Evolutionary conservation across 495 filamentous ascomycete genomes (phyloP).

Genomic region (Saxophila tyrrhenica): DNA sequence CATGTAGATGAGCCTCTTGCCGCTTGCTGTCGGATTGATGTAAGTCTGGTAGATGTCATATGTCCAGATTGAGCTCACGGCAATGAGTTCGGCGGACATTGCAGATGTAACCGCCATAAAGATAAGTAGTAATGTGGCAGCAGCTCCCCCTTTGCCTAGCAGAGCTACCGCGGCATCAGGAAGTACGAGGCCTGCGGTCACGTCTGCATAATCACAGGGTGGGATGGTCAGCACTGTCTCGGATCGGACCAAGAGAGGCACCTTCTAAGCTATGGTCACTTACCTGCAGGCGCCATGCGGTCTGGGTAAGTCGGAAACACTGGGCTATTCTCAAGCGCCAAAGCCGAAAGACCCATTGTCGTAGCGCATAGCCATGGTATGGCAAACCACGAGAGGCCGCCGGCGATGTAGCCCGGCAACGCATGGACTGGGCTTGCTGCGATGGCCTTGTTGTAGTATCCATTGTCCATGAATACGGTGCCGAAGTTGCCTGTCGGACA

Average conservation of each 20-base stretch:
- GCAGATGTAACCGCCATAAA: conserved; percentile 96
- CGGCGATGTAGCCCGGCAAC: conserved; percentile 85
- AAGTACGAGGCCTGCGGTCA: conserved; percentile 76
- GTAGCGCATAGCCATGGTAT: conserved; percentile 90
- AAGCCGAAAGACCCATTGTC: conserved; percentile 84
- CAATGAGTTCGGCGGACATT: conserved; percentile 80
- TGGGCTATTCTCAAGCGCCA: conserved; percentile 68
- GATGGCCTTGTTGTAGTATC: conserved; percentile 90
- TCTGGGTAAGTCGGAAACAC: conserved; percentile 61
- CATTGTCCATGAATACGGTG: conserved; percentile 15
- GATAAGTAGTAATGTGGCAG: conserved; percentile 70
- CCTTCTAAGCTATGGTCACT: no score
- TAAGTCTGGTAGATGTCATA: conserved; percentile 69
- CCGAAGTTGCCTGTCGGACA: no score
- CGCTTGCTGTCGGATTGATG: conserved; percentile 44
- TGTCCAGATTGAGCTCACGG: conserved; percentile 84
- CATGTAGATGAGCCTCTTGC: conserved; percentile 74
- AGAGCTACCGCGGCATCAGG: conserved; percentile 84
- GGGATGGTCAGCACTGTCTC: no score
- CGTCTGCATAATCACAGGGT: no score
- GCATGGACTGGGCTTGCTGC: conserved; percentile 64
- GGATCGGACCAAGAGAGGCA: no score
- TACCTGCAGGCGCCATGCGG: conserved; percentile 57
- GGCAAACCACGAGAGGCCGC: conserved; percentile 87
- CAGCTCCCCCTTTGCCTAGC: conserved; percentile 78